phyloP scores from a whole-genome alignment of 202 grass and related monocot species.

The Carex sylvatica region DNA sequence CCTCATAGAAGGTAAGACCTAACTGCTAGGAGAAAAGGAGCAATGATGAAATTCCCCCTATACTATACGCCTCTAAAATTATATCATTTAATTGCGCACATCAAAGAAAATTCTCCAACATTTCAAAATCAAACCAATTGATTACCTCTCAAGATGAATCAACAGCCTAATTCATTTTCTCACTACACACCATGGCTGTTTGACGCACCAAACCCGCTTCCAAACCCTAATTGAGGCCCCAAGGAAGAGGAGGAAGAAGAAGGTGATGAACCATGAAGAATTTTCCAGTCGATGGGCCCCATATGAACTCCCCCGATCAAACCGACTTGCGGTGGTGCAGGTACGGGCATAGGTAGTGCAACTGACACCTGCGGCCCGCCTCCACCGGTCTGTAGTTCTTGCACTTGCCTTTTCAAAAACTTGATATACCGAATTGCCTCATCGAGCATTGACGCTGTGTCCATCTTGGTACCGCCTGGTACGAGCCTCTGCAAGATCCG shows the following conservation, averaged over 20 bases:
- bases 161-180: not conserved
- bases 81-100: constrained; percentile 14
- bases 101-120: constrained; percentile 3
- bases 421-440: constrained; percentile 98
- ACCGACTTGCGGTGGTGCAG: constrained; percentile 27
- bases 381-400: constrained; percentile 55
- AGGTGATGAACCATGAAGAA: constrained; percentile 48
- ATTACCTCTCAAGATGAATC: constrained; percentile 24
- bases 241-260: constrained; percentile 73
- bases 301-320: constrained; percentile 39
- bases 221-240: constrained; percentile 59
- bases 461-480: constrained; percentile 97
- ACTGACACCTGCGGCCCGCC: not conserved
- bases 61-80: constrained; percentile 27
- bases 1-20: constrained; percentile 27
- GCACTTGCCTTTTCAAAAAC: constrained; percentile 95
- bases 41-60: constrained; percentile 30
- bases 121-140: not conserved
- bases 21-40: constrained; percentile 28
- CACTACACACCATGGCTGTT: constrained; percentile 78
- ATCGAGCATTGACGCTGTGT: constrained; percentile 96
- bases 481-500: constrained; percentile 93
- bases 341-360: constrained; percentile 10
- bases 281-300: constrained; percentile 40
- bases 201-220: constrained; percentile 40